Conservation (phyloP, 2,329 filamentous ascomycete genomes). For the Neoascochyta sp. region DNA sequence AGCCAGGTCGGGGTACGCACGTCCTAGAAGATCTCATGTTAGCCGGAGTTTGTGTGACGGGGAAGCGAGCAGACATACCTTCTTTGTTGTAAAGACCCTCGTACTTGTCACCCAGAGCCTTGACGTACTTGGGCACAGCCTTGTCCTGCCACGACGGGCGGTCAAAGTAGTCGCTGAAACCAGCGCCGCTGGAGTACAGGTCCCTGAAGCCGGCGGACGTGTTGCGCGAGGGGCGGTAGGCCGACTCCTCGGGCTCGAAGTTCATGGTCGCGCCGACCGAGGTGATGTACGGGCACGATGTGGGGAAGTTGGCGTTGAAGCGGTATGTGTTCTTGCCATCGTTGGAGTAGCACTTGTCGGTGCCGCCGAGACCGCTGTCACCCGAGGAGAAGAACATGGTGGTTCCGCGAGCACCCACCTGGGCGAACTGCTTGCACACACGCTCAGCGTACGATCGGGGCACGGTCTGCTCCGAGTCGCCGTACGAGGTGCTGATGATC, state of each 20-base stretch:
- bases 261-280: constrained; percentile 59
- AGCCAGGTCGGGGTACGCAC: constrained; percentile 61
- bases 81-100: constrained; percentile 49
- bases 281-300: constrained; percentile 66
- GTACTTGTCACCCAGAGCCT: constrained; percentile 41
- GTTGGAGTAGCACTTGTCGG: constrained; percentile 54
- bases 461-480: constrained; percentile 62
- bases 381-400: constrained; percentile 62
- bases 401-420: constrained; percentile 65
- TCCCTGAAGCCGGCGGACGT: constrained; percentile 39
- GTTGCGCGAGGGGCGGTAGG: constrained; percentile 35
- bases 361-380: constrained; percentile 55
- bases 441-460: constrained; percentile 58
- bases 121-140: constrained; percentile 46
- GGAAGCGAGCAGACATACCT: too few relatives aligned
- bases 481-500: constrained; percentile 63
- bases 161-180: constrained; percentile 51
- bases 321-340: constrained; percentile 55
- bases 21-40: too few relatives aligned
- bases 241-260: constrained; percentile 53
- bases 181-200: constrained; percentile 52
- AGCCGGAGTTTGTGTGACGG: too few relatives aligned
- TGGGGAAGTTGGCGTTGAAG: constrained; percentile 62
- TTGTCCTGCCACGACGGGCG: constrained; percentile 47
- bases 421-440: constrained; percentile 61